phyloP scores from a whole-genome alignment of 176 grass and related monocot species.

The Carex littledalei region DNA sequence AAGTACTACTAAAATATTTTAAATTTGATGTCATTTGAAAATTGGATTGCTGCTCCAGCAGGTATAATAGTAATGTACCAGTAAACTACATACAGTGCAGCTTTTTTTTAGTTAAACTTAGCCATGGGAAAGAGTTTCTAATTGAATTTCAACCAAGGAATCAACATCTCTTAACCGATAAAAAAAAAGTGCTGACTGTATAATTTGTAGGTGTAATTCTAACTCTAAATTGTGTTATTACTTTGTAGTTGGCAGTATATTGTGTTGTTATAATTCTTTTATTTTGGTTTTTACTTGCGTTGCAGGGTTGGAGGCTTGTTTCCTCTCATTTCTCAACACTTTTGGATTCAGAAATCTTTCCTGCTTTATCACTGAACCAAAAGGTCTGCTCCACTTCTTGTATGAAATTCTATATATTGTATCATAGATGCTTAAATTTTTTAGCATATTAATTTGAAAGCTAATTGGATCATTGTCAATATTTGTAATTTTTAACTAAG shows the following conservation, averaged over 20 bases:
- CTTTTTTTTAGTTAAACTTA: neutral
- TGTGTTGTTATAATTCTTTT: neutral
- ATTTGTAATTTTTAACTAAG: neutral
- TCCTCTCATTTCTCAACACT: constrained; percentile 85
- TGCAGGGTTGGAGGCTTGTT: constrained; percentile 86
- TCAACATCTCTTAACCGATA: neutral
- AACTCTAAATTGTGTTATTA: neutral
- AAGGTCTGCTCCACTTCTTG: constrained; percentile 40
- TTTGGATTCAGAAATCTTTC: constrained; percentile 70
- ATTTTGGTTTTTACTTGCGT: constrained; percentile 18
- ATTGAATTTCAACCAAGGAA: neutral
- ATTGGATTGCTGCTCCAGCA: neutral
- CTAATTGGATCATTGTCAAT: neutral
- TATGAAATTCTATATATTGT: neutral
- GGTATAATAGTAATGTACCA: neutral
- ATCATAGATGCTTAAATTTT: constrained; percentile 1
- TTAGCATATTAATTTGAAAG: neutral
- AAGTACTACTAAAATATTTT: neutral
- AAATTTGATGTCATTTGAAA: constrained; percentile 1
- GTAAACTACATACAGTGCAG: neutral
- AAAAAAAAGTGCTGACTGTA: neutral
- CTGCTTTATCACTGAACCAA: constrained; percentile 71
- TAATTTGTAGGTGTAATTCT: neutral
- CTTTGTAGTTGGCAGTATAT: neutral
- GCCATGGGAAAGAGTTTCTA: neutral